phyloP scores from a whole-genome alignment of 2,329 filamentous ascomycete genomes.

The Aspergillus arachidicola region DNA sequence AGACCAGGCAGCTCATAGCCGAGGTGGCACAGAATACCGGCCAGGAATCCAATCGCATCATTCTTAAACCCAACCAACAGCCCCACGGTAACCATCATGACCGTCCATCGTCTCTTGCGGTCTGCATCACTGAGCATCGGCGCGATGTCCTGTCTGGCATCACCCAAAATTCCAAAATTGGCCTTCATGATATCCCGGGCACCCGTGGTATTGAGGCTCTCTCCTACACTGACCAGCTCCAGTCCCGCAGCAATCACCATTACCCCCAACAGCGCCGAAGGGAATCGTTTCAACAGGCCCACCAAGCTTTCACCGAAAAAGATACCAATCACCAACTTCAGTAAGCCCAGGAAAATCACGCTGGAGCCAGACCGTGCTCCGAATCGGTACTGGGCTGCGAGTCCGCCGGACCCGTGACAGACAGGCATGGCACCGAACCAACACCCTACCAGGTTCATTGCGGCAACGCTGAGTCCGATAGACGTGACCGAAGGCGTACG shows the following conservation, averaged over 20 bases:
- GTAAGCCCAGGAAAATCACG: conserved; percentile 73
- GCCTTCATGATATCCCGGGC: conserved; percentile 59
- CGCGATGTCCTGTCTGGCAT: conserved; percentile 29
- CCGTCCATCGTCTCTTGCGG: conserved; percentile 74
- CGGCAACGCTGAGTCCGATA: conserved; percentile 77
- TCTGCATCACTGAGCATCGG: conserved; percentile 64
- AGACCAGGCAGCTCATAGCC: conserved; percentile 55
- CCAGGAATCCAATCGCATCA: conserved; percentile 82
- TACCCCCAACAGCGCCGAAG: conserved; percentile 74
- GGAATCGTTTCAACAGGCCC: conserved; percentile 70
- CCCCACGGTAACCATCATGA: conserved; percentile 87
- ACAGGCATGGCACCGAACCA: conserved; percentile 97
- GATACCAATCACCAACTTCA: conserved; percentile 77
- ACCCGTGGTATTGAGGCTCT: conserved; percentile 75
- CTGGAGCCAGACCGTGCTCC: conserved; percentile 85
- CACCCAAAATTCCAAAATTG: conserved; percentile 24
- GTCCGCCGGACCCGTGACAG: conserved; percentile 87
- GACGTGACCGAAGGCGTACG: conserved; percentile 72
- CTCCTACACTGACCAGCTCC: conserved; percentile 82
- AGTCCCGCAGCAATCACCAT: conserved; percentile 90
- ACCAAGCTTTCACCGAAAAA: conserved; percentile 75
- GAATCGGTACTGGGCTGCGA: conserved; percentile 89
- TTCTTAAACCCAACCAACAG: conserved; percentile 84
- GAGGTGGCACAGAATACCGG: conserved; percentile 78
- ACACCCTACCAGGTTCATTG: conserved; percentile 81